Base-by-base conservation (phyloP, 441 rosid species). In the Daphne laureola region DNA sequence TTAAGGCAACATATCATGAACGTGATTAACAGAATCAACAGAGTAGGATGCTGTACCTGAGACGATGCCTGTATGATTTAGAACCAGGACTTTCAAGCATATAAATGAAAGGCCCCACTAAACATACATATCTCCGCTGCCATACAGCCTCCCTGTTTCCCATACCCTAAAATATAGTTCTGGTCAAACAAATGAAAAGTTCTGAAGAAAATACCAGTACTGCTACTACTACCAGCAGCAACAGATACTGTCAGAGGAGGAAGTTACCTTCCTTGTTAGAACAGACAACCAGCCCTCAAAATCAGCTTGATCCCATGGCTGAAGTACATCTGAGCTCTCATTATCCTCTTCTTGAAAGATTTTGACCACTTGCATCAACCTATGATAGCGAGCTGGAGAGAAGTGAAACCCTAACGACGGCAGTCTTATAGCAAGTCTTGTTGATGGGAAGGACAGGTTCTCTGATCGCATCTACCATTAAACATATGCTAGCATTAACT, bases 311-410 rank as follows among this genome's bases (percentile, higher is more conserved):
- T 76, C 72, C 99, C 98, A 94, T 38, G 96, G 94, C 57, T 67
- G 84, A 53, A 64, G 60, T 51, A 69, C 59, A 65, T 73, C 75
- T 15, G 81, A 67, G 62, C 61, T 67, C 57, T 82, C 83, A 68
- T 55, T 68, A 63, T 79, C 84, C 59, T 82, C 86, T 26, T 59
- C 72, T 62, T 78, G 86, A 70, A 94, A 88, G 44, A 87, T 79
- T 77, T 87, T 83, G 48, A 66, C 72, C 53, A 94, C 84, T 74
- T 78, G 92, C 98, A 94, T 94, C 75, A 94, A 70, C 68, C 99
- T 79, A 72, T 94, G 99, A 77, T 94, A 94, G 46, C 99, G 85
- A 55, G 98, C 96, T 35, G 99, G 99, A 67, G 99, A 94, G 73
- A 94, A 87, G 77, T 94, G 92, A 72, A 94, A 87, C 54, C 94